phyloP scores from a whole-genome alignment of 140 eudicot genomes.

The Oenanthe javanica region DNA sequence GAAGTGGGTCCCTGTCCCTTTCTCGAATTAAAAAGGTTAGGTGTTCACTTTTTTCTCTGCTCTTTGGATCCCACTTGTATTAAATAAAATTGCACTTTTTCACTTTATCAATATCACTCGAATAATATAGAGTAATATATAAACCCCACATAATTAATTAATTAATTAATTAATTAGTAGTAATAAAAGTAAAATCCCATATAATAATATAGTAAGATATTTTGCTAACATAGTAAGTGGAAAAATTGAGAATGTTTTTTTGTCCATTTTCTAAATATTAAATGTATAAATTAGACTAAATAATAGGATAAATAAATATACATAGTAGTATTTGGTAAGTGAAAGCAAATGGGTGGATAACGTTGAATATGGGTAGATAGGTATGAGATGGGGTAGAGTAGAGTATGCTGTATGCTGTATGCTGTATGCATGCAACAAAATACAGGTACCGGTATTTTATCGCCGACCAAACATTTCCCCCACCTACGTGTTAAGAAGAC shows the following conservation, averaged over 20 bases:
- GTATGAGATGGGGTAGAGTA: background rate
- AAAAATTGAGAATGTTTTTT: no score
- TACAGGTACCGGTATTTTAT: background rate
- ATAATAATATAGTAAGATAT: no score
- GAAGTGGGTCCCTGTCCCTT: slow-evolving; percentile 75
- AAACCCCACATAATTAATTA: no score
- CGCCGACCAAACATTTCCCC: slow-evolving; percentile 3
- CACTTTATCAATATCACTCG: background rate
- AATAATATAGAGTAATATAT: no score
- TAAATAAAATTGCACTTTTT: slow-evolving; percentile 20
- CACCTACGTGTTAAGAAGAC: background rate
- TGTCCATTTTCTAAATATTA: no score
- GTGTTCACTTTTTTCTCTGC: slow-evolving; percentile 19
- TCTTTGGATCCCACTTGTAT: slow-evolving; percentile 11
- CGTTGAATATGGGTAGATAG: background rate
- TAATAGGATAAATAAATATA: no score
- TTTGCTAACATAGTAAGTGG: no score
- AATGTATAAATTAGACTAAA: no score
- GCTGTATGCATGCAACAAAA: background rate
- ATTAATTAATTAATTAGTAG: no score
- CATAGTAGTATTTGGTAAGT: no score
- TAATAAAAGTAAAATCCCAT: no score
- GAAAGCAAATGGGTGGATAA: background rate
- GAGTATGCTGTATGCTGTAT: background rate
- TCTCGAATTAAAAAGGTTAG: slow-evolving; percentile 51